Percentiles rank a stretch among this genome's conserved stretches.
Conservation (phyloP, 768 basidiomycete species). For the Suillus clintonianus region DNA sequence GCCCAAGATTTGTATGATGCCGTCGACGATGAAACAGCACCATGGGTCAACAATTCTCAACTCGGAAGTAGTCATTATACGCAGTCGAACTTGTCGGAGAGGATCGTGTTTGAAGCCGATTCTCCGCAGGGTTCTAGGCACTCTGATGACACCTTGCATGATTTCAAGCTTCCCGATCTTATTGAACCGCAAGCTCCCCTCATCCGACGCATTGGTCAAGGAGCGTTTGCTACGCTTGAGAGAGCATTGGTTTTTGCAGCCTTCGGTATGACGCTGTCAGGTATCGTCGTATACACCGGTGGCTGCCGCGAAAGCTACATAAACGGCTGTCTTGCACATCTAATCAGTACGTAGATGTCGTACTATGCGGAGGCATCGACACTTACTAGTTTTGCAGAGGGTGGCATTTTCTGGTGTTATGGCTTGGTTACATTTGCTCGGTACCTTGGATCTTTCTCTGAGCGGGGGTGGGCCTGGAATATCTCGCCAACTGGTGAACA, state of each 20-base stretch:
- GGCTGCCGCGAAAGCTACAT: slow-evolving; percentile 78
- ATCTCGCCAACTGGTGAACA: slow-evolving; percentile 50
- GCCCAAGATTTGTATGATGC: slow-evolving; percentile 22
- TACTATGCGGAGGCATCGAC: not conserved
- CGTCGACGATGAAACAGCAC: slow-evolving; percentile 43
- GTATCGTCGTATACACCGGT: slow-evolving; percentile 83
- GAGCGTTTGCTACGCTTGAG: slow-evolving; percentile 56
- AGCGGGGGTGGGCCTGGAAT: slow-evolving; percentile 97
- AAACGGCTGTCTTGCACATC: slow-evolving; percentile 86
- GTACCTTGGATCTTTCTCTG: slow-evolving; percentile 87
- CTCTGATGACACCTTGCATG: slow-evolving; percentile 63
- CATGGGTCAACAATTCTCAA: slow-evolving; percentile 51
- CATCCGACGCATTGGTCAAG: slow-evolving; percentile 45
- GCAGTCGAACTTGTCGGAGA: slow-evolving; percentile 52
- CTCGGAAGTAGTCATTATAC: slow-evolving; percentile 27
- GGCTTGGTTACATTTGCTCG: slow-evolving; percentile 89
- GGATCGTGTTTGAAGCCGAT: slow-evolving; percentile 50
- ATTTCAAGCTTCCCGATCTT: slow-evolving; percentile 26
- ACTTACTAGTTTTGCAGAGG: slow-evolving; percentile 51
- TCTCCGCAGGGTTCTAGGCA: slow-evolving; percentile 43
- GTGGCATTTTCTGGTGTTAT: slow-evolving; percentile 91
- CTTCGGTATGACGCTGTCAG: slow-evolving; percentile 63
- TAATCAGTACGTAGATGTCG: slow-evolving; percentile 68
- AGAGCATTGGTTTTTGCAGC: slow-evolving; percentile 70
- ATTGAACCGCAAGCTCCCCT: slow-evolving; percentile 23